Evolutionary conservation across 106 monocot species (phyloP).

Genomic region (Dioscorea alata): DNA sequence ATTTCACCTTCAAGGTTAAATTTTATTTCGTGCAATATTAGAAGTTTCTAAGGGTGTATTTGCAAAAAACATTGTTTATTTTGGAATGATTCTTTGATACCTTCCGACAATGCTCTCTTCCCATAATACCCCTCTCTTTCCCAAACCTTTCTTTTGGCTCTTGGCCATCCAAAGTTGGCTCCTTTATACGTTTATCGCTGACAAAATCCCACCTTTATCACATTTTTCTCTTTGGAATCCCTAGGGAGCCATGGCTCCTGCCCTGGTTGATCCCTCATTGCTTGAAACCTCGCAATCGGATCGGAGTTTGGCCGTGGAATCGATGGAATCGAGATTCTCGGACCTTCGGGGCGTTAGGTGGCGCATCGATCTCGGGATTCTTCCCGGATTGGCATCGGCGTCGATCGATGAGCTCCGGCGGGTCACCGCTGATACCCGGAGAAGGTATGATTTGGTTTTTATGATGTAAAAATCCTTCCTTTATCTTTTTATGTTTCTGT

Average conservation of each 20-base stretch:
- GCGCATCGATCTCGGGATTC: slow-evolving; percentile 19
- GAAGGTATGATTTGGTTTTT: slow-evolving; percentile 11
- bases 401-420: slow-evolving; percentile 23
- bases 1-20: neutral
- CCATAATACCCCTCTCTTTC: neutral
- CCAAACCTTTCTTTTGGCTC: neutral
- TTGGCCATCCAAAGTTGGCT: neutral
- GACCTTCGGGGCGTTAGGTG: slow-evolving; percentile 22
- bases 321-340: slow-evolving; percentile 4
- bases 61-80: no score
- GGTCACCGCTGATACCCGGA: slow-evolving; percentile 21
- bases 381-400: slow-evolving; percentile 11
- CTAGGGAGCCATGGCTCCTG: neutral
- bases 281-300: neutral
- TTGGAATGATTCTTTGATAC: neutral
- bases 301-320: neutral
- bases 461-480: neutral
- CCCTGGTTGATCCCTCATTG: neutral
- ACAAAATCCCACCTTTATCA: neutral
- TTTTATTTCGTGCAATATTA: neutral
- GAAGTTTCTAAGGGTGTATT: no score
- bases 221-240: no score
- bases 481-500: neutral
- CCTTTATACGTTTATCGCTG: neutral
- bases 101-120: neutral